Conservation (phyloP, 106 monocot species). For the Iris macrosiphon region DNA sequence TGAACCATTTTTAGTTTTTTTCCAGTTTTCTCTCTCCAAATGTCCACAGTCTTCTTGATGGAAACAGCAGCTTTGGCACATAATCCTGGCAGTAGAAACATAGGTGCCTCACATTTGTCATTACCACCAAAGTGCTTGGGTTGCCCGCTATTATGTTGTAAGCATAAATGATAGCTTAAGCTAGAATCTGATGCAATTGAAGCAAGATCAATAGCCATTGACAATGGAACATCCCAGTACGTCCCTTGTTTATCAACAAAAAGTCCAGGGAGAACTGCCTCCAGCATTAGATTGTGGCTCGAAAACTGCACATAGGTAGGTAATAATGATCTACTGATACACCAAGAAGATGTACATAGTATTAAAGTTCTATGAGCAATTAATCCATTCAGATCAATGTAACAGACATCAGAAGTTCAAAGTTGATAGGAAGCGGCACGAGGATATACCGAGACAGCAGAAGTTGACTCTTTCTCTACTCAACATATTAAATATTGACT, state of each 20-base stretch:
- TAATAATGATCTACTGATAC: neutral
- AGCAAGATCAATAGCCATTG: conserved; percentile 69
- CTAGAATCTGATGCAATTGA: conserved; percentile 57
- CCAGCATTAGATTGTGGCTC: conserved; percentile 67
- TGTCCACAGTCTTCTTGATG: conserved; percentile 50
- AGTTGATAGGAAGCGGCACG: too few species aligned
- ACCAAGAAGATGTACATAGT: too few species aligned
- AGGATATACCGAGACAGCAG: too few species aligned
- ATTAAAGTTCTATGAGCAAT: too few species aligned
- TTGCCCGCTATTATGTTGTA: conserved; percentile 84
- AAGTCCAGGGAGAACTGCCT: conserved; percentile 78
- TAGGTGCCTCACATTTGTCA: conserved; percentile 34
- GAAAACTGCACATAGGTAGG: conserved; percentile 43
- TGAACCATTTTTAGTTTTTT: conserved; percentile 90
- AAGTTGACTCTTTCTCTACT: too few species aligned
- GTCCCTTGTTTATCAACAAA: conserved; percentile 74
- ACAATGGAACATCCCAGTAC: conserved; percentile 91
- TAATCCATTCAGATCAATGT: too few species aligned
- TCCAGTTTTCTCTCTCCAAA: conserved; percentile 83
- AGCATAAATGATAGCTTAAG: conserved; percentile 66
- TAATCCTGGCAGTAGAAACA: conserved; percentile 68
- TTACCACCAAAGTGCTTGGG: conserved; percentile 45
- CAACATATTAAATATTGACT: too few species aligned
- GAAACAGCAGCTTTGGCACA: conserved; percentile 82
- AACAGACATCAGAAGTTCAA: too few species aligned